Conservation (phyloP, 1,284 basidiomycete genomes). For the Blastosporella zonata region DNA sequence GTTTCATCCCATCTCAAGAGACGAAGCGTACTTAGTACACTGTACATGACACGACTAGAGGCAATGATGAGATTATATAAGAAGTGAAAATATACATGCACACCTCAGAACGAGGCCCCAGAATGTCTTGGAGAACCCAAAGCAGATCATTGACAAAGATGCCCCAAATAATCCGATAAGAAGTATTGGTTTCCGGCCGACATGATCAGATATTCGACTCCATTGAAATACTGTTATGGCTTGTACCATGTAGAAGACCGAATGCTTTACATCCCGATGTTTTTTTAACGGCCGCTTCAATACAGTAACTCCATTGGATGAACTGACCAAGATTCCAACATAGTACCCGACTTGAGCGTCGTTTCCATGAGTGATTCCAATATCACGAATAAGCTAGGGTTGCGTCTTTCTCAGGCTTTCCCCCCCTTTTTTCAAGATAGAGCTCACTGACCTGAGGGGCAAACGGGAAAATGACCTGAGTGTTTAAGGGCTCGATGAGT, state of each 20-base stretch:
- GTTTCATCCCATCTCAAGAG: not conserved
- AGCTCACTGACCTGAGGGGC: slow-evolving; percentile 55
- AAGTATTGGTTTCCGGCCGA: slow-evolving; percentile 72
- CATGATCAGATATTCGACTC: slow-evolving; percentile 67
- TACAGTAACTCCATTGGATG: not conserved
- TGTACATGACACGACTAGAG: slow-evolving; percentile 25
- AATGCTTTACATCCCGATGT: slow-evolving; percentile 48
- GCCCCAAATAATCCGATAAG: slow-evolving; percentile 63
- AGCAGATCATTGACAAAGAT: slow-evolving; percentile 64
- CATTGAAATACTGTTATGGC: slow-evolving; percentile 68
- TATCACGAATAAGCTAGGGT: slow-evolving; percentile 52
- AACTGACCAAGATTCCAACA: slow-evolving; percentile 57
- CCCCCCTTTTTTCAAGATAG: slow-evolving; percentile 42
- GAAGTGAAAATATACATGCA: not conserved
- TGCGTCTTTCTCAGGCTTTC: not conserved
- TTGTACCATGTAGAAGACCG: slow-evolving; percentile 68
- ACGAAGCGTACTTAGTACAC: slow-evolving; percentile 44
- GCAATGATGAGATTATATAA: not conserved
- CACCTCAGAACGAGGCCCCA: slow-evolving; percentile 60
- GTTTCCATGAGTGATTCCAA: slow-evolving; percentile 68
- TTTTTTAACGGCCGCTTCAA: not conserved
- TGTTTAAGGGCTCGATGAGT: slow-evolving; percentile 59
- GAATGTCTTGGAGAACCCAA: slow-evolving; percentile 69
- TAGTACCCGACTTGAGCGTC: slow-evolving; percentile 63
- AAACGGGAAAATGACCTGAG: slow-evolving; percentile 74